A percentile compares a stretch with the other conserved stretches of the same genome.
phyloP scores from a whole-genome alignment of 495 filamentous ascomycete species.

The Penicillium argentinense region DNA sequence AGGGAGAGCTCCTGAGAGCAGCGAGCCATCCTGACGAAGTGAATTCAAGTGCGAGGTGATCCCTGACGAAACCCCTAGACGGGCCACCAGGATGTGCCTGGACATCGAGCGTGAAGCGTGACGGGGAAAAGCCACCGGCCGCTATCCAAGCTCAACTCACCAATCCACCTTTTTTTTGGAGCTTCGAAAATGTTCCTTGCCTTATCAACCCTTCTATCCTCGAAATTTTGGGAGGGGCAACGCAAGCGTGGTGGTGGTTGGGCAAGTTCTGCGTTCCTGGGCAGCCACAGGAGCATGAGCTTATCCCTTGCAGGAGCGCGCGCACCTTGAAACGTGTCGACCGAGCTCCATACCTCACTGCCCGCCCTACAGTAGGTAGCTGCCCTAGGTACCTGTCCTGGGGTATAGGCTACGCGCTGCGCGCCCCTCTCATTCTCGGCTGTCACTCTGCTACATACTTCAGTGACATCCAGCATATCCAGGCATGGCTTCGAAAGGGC shows the following conservation, averaged over 20 bases:
- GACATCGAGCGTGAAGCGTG: constrained; percentile 40
- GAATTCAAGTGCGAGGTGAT: constrained; percentile 55
- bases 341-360: too few species aligned
- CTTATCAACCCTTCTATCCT: constrained; percentile 8
- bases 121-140: constrained; percentile 23
- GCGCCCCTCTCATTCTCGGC: constrained; percentile 21
- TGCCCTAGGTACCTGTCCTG: too few species aligned
- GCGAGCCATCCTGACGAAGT: constrained; percentile 44
- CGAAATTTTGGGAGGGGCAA: constrained; percentile 21
- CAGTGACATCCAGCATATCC: constrained; percentile 47
- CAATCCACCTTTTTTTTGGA: too few species aligned
- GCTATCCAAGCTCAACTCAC: constrained; percentile 10
- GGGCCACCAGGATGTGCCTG: constrained; percentile 57
- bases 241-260: constrained; percentile 27
- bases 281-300: constrained; percentile 27
- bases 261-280: constrained; percentile 26
- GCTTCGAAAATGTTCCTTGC: constrained; percentile 20
- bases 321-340: constrained; percentile 35
- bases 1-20: constrained; percentile 51
- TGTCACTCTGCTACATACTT: constrained; percentile 41
- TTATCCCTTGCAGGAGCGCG: constrained; percentile 41
- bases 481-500: constrained; percentile 47
- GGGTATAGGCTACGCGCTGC: constrained; percentile 1
- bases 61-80: constrained; percentile 55
- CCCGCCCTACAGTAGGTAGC: too few species aligned